phyloP scores from a whole-genome alignment of 192 early-diverging fungal species.

The Mortierella hygrophila region DNA sequence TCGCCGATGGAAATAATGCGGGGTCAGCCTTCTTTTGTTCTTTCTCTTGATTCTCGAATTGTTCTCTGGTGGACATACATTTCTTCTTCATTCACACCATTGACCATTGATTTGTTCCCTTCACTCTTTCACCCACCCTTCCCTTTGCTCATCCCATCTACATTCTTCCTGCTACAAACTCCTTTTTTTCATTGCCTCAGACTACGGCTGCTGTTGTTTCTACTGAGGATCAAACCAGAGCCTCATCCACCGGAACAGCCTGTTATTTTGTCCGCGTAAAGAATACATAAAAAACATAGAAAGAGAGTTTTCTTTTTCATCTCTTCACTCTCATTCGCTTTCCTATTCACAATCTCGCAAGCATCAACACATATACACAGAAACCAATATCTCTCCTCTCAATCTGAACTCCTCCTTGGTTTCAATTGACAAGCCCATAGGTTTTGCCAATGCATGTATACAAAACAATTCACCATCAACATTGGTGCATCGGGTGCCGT shows the following conservation, averaged over 20 bases:
- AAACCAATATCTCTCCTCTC: background rate
- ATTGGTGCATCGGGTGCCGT: background rate
- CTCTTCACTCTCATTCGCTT: background rate
- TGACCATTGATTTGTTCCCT: background rate
- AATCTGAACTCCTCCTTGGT: background rate
- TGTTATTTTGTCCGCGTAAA: conserved; percentile 1
- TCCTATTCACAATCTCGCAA: background rate
- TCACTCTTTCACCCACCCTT: background rate
- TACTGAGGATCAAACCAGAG: background rate
- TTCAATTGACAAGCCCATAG: background rate
- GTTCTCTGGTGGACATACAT: too few relatives aligned
- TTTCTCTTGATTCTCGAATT: background rate
- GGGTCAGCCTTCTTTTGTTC: background rate
- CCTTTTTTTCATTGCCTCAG: background rate
- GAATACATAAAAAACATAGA: background rate
- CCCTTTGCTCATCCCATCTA: too few relatives aligned
- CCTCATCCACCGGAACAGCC: background rate
- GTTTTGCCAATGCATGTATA: background rate
- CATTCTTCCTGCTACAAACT: too few relatives aligned
- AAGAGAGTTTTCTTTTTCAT: background rate
- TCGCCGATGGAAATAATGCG: conserved; percentile 3
- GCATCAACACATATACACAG: background rate
- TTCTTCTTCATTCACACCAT: background rate
- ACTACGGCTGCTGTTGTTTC: too few relatives aligned
- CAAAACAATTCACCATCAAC: too few relatives aligned